Evolutionary conservation across 192 early-diverging fungal genomes (phyloP), one percentile per base, ranked within the genome.

Genomic region (Entophlyctis luteolus): DNA sequence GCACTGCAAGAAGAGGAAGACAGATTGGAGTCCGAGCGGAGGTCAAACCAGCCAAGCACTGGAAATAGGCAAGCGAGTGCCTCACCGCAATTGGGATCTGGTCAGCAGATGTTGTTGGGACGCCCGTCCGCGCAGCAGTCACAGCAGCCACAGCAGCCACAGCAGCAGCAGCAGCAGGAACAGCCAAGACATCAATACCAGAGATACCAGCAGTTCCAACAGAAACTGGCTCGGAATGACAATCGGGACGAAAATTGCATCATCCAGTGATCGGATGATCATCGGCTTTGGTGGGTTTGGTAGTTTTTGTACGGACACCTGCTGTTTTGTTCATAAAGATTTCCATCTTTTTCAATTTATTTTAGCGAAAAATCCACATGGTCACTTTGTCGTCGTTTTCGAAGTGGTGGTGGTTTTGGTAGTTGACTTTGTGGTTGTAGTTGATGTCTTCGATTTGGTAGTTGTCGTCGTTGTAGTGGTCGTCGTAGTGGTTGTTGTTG

Each of bases 1-100:
- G n/a, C 71, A 23, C 32, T 79, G 32, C 77, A 79, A 48, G 52
- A 74, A 25, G 71, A 79, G 58, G 77, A 79, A 48, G 57, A 73
- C 28, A 37, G 31, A 55, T 20, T 20, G 32, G 48, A 8, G 18
- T 55, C 65, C n/a, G 38, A 32, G 23, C 35, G 55, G 16, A 52
- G 45, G n/a, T n/a, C 12, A 8, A 48, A 37, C n/a, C 68, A 38
- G 57, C n/a, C 39, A 42, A n/a, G n/a, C n/a, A n/a, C n/a, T n/a
- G n/a, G n/a, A n/a, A n/a, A n/a, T n/a, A n/a, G n/a, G n/a, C n/a
- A n/a, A n/a, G n/a, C n/a, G n/a, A n/a, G n/a, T n/a, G n/a, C n/a
- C n/a, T n/a, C n/a, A n/a, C n/a, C n/a, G n/a, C n/a, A n/a, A n/a
- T n/a, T n/a, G n/a, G n/a, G n/a, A n/a, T n/a, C n/a, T n/a, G n/a